A percentile compares a stretch with the other conserved stretches of the same genome.
These are phyloP conservation scores for Trypanosoma scelopori DNA, from an alignment of 208 protist species.

Conservation along the genomic window DNA sequence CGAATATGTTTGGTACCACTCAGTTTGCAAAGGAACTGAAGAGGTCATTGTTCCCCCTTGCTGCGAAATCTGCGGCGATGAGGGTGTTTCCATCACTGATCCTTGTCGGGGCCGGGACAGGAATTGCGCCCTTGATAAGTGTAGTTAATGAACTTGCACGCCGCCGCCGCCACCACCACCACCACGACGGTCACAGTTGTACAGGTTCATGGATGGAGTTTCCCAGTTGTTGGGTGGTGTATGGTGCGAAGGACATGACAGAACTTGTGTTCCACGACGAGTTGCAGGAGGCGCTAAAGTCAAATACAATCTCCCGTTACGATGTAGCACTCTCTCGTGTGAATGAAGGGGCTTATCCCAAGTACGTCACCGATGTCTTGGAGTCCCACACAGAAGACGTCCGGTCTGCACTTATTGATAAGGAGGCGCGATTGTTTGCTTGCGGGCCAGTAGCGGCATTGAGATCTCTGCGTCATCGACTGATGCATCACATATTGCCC, in stretches of 20 bases:
- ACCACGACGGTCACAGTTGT: not conserved
- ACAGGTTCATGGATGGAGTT: conserved; percentile 1
- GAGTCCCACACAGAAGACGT: conserved; percentile 30
- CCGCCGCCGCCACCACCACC: conserved; percentile 6
- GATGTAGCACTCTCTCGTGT: conserved; percentile 57
- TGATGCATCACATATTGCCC: conserved; percentile 49
- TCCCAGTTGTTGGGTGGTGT: conserved; percentile 66
- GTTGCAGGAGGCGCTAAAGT: conserved; percentile 36
- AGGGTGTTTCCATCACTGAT: conserved; percentile 35
- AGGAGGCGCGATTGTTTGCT: conserved; percentile 50
- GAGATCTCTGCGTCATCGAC: conserved; percentile 41
- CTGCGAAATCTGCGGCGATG: not conserved
- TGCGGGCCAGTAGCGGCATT: conserved; percentile 68
- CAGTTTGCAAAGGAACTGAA: conserved; percentile 51
- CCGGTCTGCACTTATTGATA: conserved; percentile 31
- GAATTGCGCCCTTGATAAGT: conserved; percentile 76
- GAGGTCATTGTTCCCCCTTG: conserved; percentile 15
- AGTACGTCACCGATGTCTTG: conserved; percentile 71
- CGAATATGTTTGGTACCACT: conserved; percentile 56
- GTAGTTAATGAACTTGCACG: conserved; percentile 56
- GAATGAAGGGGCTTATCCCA: conserved; percentile 7
- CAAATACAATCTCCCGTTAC: conserved; percentile 59
- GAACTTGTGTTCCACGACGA: conserved; percentile 79
- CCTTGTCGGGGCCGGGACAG: conserved; percentile 74
- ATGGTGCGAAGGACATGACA: conserved; percentile 51